Evolutionary conservation across 2,329 filamentous ascomycete species (phyloP).

Genomic region (Claviceps cyperi): DNA sequence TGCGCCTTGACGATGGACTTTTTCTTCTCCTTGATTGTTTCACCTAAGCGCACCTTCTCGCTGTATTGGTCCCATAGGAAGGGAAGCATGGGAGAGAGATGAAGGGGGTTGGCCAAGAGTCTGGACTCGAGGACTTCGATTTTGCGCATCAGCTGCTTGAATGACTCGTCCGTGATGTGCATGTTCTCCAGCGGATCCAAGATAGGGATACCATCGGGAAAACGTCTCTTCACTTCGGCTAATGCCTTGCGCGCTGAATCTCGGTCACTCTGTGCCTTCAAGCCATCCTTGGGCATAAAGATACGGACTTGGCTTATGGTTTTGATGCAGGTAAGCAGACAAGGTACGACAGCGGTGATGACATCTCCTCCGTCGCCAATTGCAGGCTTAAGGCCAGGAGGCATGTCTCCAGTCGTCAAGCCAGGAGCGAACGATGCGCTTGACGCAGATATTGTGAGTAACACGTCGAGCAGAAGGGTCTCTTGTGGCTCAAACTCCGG

Average conservation of each 20-base stretch:
- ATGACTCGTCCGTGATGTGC: slow-evolving; percentile 80
- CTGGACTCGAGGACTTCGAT: slow-evolving; percentile 93
- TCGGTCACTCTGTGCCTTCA: slow-evolving; percentile 51
- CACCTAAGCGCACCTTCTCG: slow-evolving; percentile 58
- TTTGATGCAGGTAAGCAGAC: slow-evolving; percentile 73
- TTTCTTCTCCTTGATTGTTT: slow-evolving; percentile 77
- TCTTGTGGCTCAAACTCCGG: slow-evolving; percentile 62
- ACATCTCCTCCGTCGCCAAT: slow-evolving; percentile 15
- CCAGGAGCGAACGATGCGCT: slow-evolving; percentile 30
- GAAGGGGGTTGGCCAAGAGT: slow-evolving; percentile 75
- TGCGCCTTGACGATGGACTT: slow-evolving; percentile 75
- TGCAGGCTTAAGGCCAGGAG: slow-evolving; percentile 40
- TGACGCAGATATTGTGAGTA: slow-evolving; percentile 45
- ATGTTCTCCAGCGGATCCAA: slow-evolving; percentile 94
- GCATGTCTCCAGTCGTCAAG: slow-evolving; percentile 30
- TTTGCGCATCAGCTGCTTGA: slow-evolving; percentile 87
- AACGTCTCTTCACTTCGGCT: slow-evolving; percentile 68
- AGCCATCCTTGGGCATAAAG: slow-evolving; percentile 60
- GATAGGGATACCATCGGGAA: slow-evolving; percentile 80
- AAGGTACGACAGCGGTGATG: slow-evolving; percentile 44
- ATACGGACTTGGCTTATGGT: slow-evolving; percentile 72
- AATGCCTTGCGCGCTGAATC: slow-evolving; percentile 55
- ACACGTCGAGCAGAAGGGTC: slow-evolving; percentile 68
- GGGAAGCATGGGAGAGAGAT: slow-evolving; percentile 73
- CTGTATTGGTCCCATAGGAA: slow-evolving; percentile 80